Evolutionary conservation across 1,284 basidiomycete genomes (phyloP).

Genomic region (Pseudozyma sp.): DNA sequence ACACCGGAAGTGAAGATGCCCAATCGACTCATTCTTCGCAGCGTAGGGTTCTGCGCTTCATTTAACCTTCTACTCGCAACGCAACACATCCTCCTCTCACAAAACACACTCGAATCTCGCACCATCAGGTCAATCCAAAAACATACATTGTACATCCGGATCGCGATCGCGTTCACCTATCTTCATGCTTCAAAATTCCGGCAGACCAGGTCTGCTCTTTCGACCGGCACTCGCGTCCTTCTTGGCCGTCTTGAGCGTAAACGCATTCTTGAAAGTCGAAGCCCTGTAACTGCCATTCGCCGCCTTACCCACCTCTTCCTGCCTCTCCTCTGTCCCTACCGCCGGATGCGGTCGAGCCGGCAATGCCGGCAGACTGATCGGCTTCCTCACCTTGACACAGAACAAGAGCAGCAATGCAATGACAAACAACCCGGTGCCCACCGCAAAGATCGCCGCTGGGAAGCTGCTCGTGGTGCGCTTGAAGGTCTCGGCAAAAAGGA

Average conservation of each 20-base stretch:
- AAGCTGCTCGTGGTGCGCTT: conserved; percentile 44
- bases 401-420: conserved; percentile 32
- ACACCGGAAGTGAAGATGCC: conserved; percentile 10
- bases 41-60: conserved; percentile 27
- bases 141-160: too few relatives aligned
- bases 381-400: conserved; percentile 54
- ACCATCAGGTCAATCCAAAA: neutral
- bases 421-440: conserved; percentile 44
- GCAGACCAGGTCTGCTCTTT: conserved; percentile 13
- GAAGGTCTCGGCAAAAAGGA: conserved; percentile 60
- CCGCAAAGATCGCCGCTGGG: conserved; percentile 54
- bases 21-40: conserved; percentile 35
- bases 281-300: conserved; percentile 23
- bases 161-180: too few relatives aligned
- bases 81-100: neutral
- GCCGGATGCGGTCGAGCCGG: conserved; percentile 47
- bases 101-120: neutral
- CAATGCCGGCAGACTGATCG: conserved; percentile 49
- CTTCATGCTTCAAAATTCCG: conserved; percentile 8
- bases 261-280: conserved; percentile 28
- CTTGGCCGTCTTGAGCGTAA: conserved; percentile 26
- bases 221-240: neutral
- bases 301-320: conserved; percentile 6
- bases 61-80: conserved; percentile 6
- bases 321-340: neutral